Conservation (phyloP, 139 green algal species). For the Haematococcus lacustris region DNA sequence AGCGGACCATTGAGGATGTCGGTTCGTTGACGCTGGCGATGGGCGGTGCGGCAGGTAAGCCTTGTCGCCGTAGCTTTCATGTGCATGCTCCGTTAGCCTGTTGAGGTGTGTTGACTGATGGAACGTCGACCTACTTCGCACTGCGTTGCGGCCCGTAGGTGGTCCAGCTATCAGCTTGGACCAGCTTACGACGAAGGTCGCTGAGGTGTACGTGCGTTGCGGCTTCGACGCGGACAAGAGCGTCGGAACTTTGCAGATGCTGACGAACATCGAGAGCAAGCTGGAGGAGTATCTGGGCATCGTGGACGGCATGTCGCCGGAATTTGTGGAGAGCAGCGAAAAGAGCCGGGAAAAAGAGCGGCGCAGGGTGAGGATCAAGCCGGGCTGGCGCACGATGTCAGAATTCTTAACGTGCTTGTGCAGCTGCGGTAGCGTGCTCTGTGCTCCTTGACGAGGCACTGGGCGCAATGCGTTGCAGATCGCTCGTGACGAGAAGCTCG, state of each 20-base stretch:
- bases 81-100: no score
- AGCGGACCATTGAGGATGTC: slow-evolving; percentile 37
- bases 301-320: slow-evolving; percentile 43
- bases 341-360: slow-evolving; percentile 75
- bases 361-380: slow-evolving; percentile 54
- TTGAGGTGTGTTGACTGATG: no score
- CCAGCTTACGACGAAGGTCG: slow-evolving; percentile 45
- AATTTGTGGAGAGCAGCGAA: slow-evolving; percentile 47
- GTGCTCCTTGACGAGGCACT: no score
- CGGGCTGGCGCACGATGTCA: no score
- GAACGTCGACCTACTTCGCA: no score
- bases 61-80: no score
- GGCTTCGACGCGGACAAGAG: slow-evolving; percentile 73
- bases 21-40: slow-evolving; percentile 35
- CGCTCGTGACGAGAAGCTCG: slow-evolving; percentile 46
- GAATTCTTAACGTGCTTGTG: no score
- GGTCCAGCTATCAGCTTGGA: slow-evolving; percentile 26
- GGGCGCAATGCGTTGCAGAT: no score
- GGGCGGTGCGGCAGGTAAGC: slow-evolving; percentile 14
- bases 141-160: no score
- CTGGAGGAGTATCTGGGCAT: slow-evolving; percentile 71
- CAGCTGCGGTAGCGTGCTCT: no score
- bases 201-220: slow-evolving; percentile 66
- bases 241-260: slow-evolving; percentile 74
- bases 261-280: slow-evolving; percentile 80